Conservation (phyloP, 768 basidiomycete species). For the Lyophyllum shimeji region DNA sequence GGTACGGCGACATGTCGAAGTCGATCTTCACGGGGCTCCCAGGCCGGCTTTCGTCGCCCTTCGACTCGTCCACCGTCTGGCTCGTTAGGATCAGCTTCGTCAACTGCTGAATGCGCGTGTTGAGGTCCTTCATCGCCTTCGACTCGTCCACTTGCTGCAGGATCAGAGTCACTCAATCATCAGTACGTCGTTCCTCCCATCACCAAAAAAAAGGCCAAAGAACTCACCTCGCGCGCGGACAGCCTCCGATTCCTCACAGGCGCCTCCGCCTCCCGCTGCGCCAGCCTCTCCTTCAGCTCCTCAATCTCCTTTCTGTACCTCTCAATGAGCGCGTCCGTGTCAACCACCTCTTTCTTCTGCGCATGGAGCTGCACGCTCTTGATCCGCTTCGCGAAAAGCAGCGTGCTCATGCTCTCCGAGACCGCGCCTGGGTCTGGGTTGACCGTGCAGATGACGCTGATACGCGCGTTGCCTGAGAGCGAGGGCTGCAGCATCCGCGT, state of each 20-base stretch:
- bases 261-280: slow-evolving; percentile 68
- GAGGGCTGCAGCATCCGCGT: slow-evolving; percentile 95
- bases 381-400: slow-evolving; percentile 88
- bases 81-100: slow-evolving; percentile 86
- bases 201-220: neutral
- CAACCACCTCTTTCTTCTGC: slow-evolving; percentile 91
- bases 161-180: neutral
- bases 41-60: slow-evolving; percentile 72
- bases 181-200: neutral
- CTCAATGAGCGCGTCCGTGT: slow-evolving; percentile 92
- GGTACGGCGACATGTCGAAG: slow-evolving; percentile 86
- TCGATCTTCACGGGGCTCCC: slow-evolving; percentile 86
- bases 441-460: slow-evolving; percentile 95
- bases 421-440: slow-evolving; percentile 82
- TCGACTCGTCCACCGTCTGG: slow-evolving; percentile 71
- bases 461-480: slow-evolving; percentile 90
- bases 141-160: slow-evolving; percentile 79
- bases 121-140: slow-evolving; percentile 82
- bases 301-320: slow-evolving; percentile 95
- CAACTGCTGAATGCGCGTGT: slow-evolving; percentile 75
- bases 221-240: slow-evolving; percentile 49
- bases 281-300: slow-evolving; percentile 72
- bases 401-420: slow-evolving; percentile 82
- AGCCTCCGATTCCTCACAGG: slow-evolving; percentile 46
- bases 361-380: slow-evolving; percentile 85